Conservation (phyloP, 139 green algal species). For the Pycnococcus provasolii region DNA sequence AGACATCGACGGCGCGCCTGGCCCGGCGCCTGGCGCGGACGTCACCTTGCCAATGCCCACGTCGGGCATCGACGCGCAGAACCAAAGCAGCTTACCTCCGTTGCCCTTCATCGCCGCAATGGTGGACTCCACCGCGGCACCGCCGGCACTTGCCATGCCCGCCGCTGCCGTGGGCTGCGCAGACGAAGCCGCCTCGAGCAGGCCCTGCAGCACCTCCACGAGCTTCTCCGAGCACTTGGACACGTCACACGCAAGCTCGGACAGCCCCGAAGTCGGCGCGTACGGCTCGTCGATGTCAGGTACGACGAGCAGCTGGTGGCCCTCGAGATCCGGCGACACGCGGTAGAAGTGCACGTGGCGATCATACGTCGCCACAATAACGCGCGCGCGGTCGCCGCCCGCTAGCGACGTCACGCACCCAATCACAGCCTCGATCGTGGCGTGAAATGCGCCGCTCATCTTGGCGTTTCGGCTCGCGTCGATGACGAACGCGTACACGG, state of each 20-base stretch:
- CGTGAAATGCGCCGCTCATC: constrained; percentile 42
- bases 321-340: constrained; percentile 42
- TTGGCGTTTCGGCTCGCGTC: constrained; percentile 63
- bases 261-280: constrained; percentile 35
- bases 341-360: constrained; percentile 80
- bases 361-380: constrained; percentile 75
- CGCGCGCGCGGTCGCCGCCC: constrained; percentile 46
- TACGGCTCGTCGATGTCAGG: constrained; percentile 78
- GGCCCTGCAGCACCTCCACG: constrained; percentile 49
- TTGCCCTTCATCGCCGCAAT: constrained; percentile 69
- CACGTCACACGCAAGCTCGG: constrained; percentile 4
- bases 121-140: constrained; percentile 19
- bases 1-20: too few relatives aligned
- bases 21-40: too few relatives aligned
- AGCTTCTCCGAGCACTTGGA: constrained; percentile 41
- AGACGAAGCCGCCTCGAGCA: constrained; percentile 53
- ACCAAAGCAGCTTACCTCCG: constrained; percentile 87
- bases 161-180: too few relatives aligned
- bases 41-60: constrained; percentile 16
- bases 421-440: constrained; percentile 42
- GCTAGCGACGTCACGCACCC: constrained; percentile 47
- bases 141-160: too few relatives aligned
- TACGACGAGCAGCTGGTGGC: constrained; percentile 75
- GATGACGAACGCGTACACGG: constrained; percentile 75
- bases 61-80: constrained; percentile 55